These are phyloP conservation scores for Sanghuangporus sanghuang DNA, from an alignment of 1,284 basidiomycete species.

Conservation along the genomic window DNA sequence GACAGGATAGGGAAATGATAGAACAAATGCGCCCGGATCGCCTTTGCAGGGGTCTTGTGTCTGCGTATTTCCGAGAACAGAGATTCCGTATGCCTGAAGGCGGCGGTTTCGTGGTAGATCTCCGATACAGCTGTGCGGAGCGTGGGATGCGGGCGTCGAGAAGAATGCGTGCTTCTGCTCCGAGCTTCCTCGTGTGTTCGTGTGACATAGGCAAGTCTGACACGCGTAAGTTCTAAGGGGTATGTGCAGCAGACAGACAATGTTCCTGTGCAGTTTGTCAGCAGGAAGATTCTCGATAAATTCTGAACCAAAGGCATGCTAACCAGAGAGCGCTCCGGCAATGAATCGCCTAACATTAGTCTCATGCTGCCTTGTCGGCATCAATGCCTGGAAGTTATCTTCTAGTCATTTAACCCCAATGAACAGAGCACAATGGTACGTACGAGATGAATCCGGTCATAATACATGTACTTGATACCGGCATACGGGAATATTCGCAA, in stretches of 20 bases:
- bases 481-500: conserved; percentile 92
- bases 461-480: conserved; percentile 97
- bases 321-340: conserved; percentile 87
- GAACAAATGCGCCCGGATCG: conserved; percentile 32
- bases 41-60: conserved; percentile 3
- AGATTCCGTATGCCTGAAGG: conserved; percentile 23
- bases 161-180: conserved; percentile 9
- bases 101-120: conserved; percentile 67
- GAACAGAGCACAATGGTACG: conserved; percentile 23
- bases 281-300: neutral
- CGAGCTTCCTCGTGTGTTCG: conserved; percentile 28
- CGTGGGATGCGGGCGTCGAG: conserved; percentile 35
- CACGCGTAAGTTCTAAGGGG: conserved; percentile 92
- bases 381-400: conserved; percentile 48
- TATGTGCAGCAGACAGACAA: conserved; percentile 91
- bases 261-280: conserved; percentile 51
- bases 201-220: conserved; percentile 91
- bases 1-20: conserved; percentile 71
- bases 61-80: conserved; percentile 12
- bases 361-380: conserved; percentile 78
- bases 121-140: conserved; percentile 53
- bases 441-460: conserved; percentile 83
- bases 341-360: conserved; percentile 82
- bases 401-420: neutral
- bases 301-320: conserved; percentile 20